Base-by-base conservation (phyloP, 2,329 filamentous ascomycete species). In the Myriosclerotinia curreyana region DNA sequence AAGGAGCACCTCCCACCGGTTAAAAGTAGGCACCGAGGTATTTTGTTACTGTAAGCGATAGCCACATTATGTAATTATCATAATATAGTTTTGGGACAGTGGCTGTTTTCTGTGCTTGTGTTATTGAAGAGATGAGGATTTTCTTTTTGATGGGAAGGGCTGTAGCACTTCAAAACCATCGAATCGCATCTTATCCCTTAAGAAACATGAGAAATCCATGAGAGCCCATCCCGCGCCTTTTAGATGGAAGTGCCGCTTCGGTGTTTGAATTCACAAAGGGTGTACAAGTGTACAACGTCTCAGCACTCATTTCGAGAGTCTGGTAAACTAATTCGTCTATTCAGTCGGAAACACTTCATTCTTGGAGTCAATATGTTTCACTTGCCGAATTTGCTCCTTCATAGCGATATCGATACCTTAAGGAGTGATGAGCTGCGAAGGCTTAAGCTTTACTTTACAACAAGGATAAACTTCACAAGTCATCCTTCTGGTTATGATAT, bases 401-500 rank as follows among this genome's bases (percentile, higher is more conserved):
- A 36, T 20, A n/a, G 25, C 20, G 54, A 44, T 22, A 34, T 4
- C 15, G 14, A 48, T 36, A 4, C 14, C 22, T 15, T 59, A 28
- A 49, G 14, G 42, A 48, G n/a, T 12, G 9, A 59, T 28, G 36
- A 25, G n/a, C 44, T 38, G 22, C 53, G 17, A 58, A 14, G 20
- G 42, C 42, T 48, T 58, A 20, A 22, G 9, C 31, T 36, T n/a
- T n/a, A 56, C 20, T 9, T 4, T n/a, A 46, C 20, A 14, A 15
- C 15, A 44, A 44, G 15, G 40, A 20, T 15, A 17, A 44, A 44
- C 40, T 44, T 44, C 20, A 28, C n/a, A 38, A 53, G 36, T 53
- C 22, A 20, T 20, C 40, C 52, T 22, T 55, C 22, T 55, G 42
- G 22, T n/a, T 36, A 58, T 25, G 25, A 58, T n/a, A 56, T 42